phyloP scores from a whole-genome alignment of 805 yeast genomes.

The Yarrowia yakushimensis region DNA sequence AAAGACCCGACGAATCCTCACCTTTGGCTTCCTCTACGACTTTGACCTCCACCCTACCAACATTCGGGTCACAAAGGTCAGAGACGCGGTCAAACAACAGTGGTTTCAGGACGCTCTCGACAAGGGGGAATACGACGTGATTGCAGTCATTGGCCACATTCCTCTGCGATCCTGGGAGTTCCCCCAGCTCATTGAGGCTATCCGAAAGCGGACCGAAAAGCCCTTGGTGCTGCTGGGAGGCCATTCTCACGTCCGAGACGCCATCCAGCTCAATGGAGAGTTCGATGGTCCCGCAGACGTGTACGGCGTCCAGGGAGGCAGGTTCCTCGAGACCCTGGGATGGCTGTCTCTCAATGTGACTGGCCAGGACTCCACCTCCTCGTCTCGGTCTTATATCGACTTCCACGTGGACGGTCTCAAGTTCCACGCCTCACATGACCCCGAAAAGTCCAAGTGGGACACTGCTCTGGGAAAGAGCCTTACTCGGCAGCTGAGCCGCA shows the following conservation, averaged over 20 bases:
- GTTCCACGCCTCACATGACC: conserved; percentile 49
- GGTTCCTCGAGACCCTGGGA: conserved; percentile 93
- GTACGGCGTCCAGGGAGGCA: conserved; percentile 73
- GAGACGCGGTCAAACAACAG: conserved; percentile 48
- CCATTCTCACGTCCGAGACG: conserved; percentile 89
- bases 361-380: conserved; percentile 26
- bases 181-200: conserved; percentile 51
- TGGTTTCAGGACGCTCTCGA: conserved; percentile 60
- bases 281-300: conserved; percentile 65
- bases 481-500: conserved; percentile 9
- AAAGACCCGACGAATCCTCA: conserved; percentile 47
- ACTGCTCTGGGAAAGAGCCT: background rate
- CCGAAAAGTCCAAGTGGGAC: conserved; percentile 26
- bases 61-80: conserved; percentile 62
- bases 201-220: conserved; percentile 56
- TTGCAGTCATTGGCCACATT: conserved; percentile 74
- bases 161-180: conserved; percentile 56
- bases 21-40: conserved; percentile 77
- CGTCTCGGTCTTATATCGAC: conserved; percentile 69
- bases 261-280: conserved; percentile 58
- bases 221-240: conserved; percentile 90
- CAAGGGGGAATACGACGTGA: conserved; percentile 52
- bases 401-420: conserved; percentile 70
- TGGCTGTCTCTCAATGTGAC: conserved; percentile 58
- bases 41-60: conserved; percentile 58